Evolutionary conservation across 345 rosid genomes (phyloP), one percentile per base, ranked within the genome.

Genomic region (Salix exigua): DNA sequence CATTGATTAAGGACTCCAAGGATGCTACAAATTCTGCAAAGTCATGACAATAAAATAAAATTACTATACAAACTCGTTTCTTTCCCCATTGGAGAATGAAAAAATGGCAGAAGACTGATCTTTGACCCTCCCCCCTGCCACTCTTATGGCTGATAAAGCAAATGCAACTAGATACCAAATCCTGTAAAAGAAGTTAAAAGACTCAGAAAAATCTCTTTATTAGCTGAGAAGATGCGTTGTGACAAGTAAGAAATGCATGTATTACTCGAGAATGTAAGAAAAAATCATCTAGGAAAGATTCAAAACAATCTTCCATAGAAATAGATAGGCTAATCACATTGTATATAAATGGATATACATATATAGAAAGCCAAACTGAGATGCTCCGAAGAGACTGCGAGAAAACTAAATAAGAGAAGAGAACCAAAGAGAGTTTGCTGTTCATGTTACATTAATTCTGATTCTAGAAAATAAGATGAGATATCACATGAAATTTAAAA

Each of bases 1-100:
- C 89, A 71, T 88, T 77, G 70, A 95, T 70, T 19, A 95, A 75
- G 30, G 97, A 95, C 86, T 90, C 97, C 74, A 92, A 85, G 33
- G 96, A 88, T 35, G 90, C 85, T n/a, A 87, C 93, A 83, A 85
- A 95, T 78, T 95, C 99, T 92, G 83, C 84, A 85, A 83, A 74
- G 5, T 66, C 70, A 75, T 46, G 63, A 38, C 19, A 68, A 33
- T 33, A 33, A 33, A 33, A 5, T 33, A 58, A 31, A 64, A 26
- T 9, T 0, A 13, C 17, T 46, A 13, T 3, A 13, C 13, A 4
- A 13, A 13, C 50, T 46, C 18, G 5, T 14, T 13, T 46, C 17
- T 16, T 46, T 26, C 25, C 12, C 23, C 17, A 8, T 5, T 28
- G 31, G 60, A 53, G 79, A 19, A 68, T 55, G 19, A 40, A 7